phyloP scores from a whole-genome alignment of 164 flowering plant species.

The Santalum album region DNA sequence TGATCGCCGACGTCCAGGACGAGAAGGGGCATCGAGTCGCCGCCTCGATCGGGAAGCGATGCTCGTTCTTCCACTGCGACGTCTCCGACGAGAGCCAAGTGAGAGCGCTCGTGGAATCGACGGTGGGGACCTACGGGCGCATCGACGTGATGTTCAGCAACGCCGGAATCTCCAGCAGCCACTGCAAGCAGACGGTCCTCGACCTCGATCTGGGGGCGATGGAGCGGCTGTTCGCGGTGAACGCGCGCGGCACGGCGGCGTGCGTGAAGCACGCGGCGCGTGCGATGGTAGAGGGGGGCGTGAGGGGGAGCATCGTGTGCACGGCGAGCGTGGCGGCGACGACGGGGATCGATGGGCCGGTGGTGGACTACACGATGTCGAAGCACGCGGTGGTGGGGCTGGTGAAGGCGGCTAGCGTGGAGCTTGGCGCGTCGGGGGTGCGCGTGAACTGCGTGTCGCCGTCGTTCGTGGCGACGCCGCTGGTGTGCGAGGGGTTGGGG shows the following conservation, averaged over 20 bases:
- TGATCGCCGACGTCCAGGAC: slow-evolving; percentile 38
- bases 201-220: slow-evolving; percentile 21
- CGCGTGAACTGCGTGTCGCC: slow-evolving; percentile 54
- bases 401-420: slow-evolving; percentile 27
- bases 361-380: slow-evolving; percentile 31
- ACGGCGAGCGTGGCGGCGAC: slow-evolving; percentile 31
- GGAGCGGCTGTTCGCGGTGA: slow-evolving; percentile 21
- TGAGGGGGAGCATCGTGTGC: slow-evolving; percentile 37
- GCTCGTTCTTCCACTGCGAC: too few species aligned
- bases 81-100: too few species aligned
- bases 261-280: slow-evolving; percentile 50
- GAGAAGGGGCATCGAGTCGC: slow-evolving; percentile 16
- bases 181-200: slow-evolving; percentile 15
- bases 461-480: slow-evolving; percentile 27
- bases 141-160: slow-evolving; percentile 46
- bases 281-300: slow-evolving; percentile 34
- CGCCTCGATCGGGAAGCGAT: too few species aligned
- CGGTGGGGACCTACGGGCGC: slow-evolving; percentile 20
- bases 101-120: slow-evolving; percentile 29
- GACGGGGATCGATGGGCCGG: background rate
- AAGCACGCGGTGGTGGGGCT: slow-evolving; percentile 51
- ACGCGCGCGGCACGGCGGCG: slow-evolving; percentile 35
- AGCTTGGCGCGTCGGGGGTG: slow-evolving; percentile 36
- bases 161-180: slow-evolving; percentile 17
- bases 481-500: slow-evolving; percentile 1